Evolutionary conservation across 2,329 filamentous ascomycete genomes (phyloP), one percentile per base, ranked within the genome.

Genomic region (Coniella lustricola): DNA sequence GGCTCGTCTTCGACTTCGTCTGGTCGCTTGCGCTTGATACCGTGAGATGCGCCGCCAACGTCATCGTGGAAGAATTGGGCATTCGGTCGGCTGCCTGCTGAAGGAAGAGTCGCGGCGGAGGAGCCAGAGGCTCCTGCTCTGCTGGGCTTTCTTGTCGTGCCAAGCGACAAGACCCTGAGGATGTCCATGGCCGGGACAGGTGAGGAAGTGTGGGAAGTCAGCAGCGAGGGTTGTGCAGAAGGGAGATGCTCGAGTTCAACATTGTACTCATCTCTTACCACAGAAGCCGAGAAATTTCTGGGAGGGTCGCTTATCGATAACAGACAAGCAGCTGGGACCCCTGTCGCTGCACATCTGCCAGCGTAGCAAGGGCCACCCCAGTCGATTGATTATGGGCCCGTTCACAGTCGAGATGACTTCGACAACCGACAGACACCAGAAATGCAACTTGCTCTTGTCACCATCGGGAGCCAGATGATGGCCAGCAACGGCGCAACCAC

Each of bases 51-150:
- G 47, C 67, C 65, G 20, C n/a, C n/a, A n/a, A 74, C 66, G 14
- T 73, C 62, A 59, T 82, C 79, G 66, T 83, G 75, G 66, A 79
- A 88, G 29, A 88, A 75, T 64, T 89, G 85, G 8, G 85, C 84
- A 57, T 84, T 84, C 37, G 76, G 68, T 53, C 71, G 71, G 18
- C 75, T 77, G 52, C 83, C 84, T 44, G 79, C 78, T 3, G 83
- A 87, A 7, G 84, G 84, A 29, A 85, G 69, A 48, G 72, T 75
- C 3, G 67, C 58, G 17, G 66, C 53, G 25, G 63, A 59, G 25
- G 58, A 58, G 25, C 64, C 60, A 35, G 65, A 61, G 5, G 62
- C 53, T 16, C 60, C 58, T 10, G 59, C 52, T 43, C 67, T 71
- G 49, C 68, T 72, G 4, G 69, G 60, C 13, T 72, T 68, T 58